Base-by-base conservation (phyloP, 2,329 filamentous ascomycete species). In the Penicillium freii region DNA sequence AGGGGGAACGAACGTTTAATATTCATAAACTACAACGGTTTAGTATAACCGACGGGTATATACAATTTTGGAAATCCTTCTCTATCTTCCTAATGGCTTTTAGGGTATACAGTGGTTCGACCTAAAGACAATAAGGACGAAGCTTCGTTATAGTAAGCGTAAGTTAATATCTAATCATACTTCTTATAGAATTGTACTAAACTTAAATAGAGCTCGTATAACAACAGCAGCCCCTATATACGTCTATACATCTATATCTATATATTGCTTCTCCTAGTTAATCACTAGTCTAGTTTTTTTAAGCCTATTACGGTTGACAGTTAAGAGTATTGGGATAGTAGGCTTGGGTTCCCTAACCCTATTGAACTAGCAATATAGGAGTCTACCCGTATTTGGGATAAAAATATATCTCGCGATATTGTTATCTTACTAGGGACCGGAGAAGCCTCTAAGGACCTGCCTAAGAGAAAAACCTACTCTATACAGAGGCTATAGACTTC, bases 11-110 rank as follows among this genome's bases (percentile, higher is more conserved):
- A 17, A 36, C 47, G 40, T 34, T 36, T 23, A 38, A 56, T 56
- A 39, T 51, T 56, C 31, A 45, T 42, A n/a, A 56, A 56, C 39
- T 56, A 56, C 47, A 56, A 56, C 43, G 47, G 46, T 23, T 46
- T 33, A 45, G 40, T 21, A n/a, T 23, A 51, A 33, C 44, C 44
- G 27, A 46, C 17, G n/a, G 44, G 34, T 56, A 51, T 44, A 23
- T 34, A 50, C 25, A 21, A 38, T n/a, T 33, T 46, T 21, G 17
- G 10, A n/a, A 11, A 56, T 43, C 7, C 40, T 34, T 38, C 2
- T 5, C 13, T 43, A 42, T 47, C 38, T 38, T 51, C 29, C 39
- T 46, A 56, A 36, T 38, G 21, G 44, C 17, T 46, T 19, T 8
- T 33, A 38, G 47, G 48, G 31, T 56, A 51, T 51, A 51, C 40